Percentiles rank a stretch among this genome's conserved stretches.
Conservation (phyloP, 352 stramenopile genomes). For the Peronosclerospora sorghi region DNA sequence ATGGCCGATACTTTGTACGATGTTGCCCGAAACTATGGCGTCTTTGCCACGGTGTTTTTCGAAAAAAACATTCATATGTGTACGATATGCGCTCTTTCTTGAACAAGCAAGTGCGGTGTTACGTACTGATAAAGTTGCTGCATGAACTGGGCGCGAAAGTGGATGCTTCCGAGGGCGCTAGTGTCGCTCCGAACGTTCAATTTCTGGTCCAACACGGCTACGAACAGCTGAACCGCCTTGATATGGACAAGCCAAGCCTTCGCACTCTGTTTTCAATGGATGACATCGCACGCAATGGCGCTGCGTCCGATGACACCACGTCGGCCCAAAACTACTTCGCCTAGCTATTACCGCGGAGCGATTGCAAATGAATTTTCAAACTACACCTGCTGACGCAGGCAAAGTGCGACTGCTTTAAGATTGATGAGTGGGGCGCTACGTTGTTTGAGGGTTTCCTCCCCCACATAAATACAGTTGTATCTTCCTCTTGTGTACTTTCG, state of each 20-base stretch:
- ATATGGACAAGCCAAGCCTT: conserved; percentile 50
- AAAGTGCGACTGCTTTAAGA: conserved; percentile 24
- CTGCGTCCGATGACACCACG: conserved; percentile 11
- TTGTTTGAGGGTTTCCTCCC: no score
- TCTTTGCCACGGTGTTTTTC: conserved; percentile 45
- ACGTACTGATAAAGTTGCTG: conserved; percentile 51
- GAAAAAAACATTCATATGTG: conserved; percentile 31
- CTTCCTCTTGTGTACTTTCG: no score
- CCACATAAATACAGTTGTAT: no score
- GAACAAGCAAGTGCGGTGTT: conserved; percentile 46
- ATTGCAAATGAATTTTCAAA: conserved; percentile 51
- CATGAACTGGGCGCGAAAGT: conserved; percentile 35
- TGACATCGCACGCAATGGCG: conserved; percentile 54
- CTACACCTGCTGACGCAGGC: conserved; percentile 23
- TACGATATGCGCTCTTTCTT: conserved; percentile 60
- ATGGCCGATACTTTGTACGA: conserved; percentile 64
- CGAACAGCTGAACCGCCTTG: conserved; percentile 66
- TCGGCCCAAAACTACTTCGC: conserved; percentile 44
- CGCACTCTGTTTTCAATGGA: conserved; percentile 78
- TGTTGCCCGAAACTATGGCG: conserved; percentile 29
- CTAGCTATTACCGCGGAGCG: conserved; percentile 29
- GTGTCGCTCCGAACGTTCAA: conserved; percentile 39
- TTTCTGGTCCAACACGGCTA: conserved; percentile 69
- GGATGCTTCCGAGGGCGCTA: conserved; percentile 25
- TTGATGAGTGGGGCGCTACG: no score